phyloP scores from a whole-genome alignment of 441 rosid genomes.

The Erodium chrysanthum region DNA sequence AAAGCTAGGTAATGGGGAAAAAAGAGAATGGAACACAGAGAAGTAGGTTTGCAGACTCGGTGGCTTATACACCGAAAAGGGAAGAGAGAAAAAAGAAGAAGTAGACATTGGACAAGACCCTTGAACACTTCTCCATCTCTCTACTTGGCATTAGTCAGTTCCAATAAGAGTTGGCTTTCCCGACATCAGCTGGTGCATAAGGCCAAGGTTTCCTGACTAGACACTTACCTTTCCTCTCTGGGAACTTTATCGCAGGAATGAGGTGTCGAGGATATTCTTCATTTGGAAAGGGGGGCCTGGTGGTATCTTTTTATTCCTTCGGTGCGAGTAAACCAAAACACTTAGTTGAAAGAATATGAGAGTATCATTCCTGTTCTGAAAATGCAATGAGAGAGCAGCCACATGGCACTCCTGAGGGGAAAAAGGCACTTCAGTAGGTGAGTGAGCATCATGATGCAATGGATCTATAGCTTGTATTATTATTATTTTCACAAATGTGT shows the following conservation, averaged over 20 bases:
- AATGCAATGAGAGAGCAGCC: slow-evolving; percentile 2
- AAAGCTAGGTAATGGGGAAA: not conserved
- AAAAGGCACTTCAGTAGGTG: slow-evolving; percentile 7
- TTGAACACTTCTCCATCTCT: slow-evolving; percentile 6
- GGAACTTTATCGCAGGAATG: not conserved
- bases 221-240: slow-evolving; percentile 5
- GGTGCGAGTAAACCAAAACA: slow-evolving; percentile 1
- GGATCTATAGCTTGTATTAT: not conserved
- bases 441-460: slow-evolving; percentile 5
- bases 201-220: slow-evolving; percentile 3
- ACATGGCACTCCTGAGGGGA: slow-evolving; percentile 4
- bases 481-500: not conserved
- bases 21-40: not conserved
- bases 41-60: not conserved
- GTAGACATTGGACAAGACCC: not conserved
- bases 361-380: not conserved
- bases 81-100: slow-evolving; percentile 4
- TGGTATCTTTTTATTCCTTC: slow-evolving; percentile 5
- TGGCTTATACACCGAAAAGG: not conserved
- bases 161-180: slow-evolving; percentile 9
- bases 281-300: slow-evolving; percentile 7
- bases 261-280: slow-evolving; percentile 8
- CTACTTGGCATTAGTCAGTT: not conserved
- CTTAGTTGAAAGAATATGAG: not conserved
- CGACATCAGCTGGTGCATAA: slow-evolving; percentile 6